These are phyloP conservation scores for Aspergillus alliaceus DNA, from an alignment of 2,329 filamentous ascomycete genomes.

Conservation along the genomic window DNA sequence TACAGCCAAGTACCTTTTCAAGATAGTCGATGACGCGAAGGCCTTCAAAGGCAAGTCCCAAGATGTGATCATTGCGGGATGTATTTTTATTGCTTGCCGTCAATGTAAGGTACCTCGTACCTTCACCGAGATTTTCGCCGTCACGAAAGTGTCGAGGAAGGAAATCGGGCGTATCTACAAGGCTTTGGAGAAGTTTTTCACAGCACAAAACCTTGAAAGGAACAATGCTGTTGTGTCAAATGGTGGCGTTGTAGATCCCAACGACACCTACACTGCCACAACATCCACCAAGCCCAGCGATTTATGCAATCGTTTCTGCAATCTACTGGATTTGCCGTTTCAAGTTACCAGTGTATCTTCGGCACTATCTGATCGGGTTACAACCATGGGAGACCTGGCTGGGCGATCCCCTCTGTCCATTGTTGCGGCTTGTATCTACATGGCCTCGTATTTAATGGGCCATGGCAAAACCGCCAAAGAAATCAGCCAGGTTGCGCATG, in stretches of 20 bases:
- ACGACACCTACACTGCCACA: slow-evolving; percentile 68
- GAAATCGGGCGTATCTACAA: slow-evolving; percentile 98
- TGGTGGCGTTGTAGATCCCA: slow-evolving; percentile 51
- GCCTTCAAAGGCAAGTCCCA: slow-evolving; percentile 94
- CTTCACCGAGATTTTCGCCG: slow-evolving; percentile 89
- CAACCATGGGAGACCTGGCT: slow-evolving; percentile 75
- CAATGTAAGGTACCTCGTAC: slow-evolving; percentile 84
- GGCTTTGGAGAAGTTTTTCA: slow-evolving; percentile 82
- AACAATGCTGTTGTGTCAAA: slow-evolving; percentile 50
- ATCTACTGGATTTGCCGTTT: slow-evolving; percentile 72
- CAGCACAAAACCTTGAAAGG: slow-evolving; percentile 66
- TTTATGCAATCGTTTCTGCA: slow-evolving; percentile 87
- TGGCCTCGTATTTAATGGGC: slow-evolving; percentile 84
- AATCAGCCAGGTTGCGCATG: slow-evolving; percentile 79
- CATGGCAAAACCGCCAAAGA: slow-evolving; percentile 79
- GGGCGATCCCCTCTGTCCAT: slow-evolving; percentile 92
- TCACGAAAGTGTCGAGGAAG: slow-evolving; percentile 94
- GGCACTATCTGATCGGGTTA: slow-evolving; percentile 75
- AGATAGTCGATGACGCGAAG: slow-evolving; percentile 88
- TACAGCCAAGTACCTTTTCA: slow-evolving; percentile 92
- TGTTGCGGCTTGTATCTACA: slow-evolving; percentile 94
- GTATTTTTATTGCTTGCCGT: slow-evolving; percentile 96
- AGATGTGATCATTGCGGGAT: slow-evolving; percentile 90
- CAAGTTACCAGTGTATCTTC: slow-evolving; percentile 78
- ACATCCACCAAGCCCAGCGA: slow-evolving; percentile 77